Evolutionary conservation across 2,329 filamentous ascomycete species (phyloP).

Genomic region (Cryphonectria radicalis): DNA sequence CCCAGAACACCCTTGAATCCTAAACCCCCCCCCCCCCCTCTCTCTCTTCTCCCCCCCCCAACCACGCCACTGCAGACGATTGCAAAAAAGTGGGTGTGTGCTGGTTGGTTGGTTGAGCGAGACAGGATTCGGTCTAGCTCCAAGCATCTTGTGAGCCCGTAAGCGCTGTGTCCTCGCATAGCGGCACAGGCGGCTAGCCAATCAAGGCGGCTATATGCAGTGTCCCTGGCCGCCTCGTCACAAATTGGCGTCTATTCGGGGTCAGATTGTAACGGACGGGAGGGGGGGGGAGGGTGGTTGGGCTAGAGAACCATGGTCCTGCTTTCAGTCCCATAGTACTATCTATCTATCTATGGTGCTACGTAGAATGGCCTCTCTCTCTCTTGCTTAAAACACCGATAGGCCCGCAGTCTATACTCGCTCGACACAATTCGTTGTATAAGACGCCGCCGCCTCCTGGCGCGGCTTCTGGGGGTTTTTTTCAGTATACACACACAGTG

Average conservation of each 20-base stretch:
- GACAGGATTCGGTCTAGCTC: conserved; percentile 10
- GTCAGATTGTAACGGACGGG: not conserved
- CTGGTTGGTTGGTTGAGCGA: not conserved
- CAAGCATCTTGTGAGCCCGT: conserved; percentile 20
- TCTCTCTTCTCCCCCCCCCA: no score
- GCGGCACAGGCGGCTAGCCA: conserved; percentile 23
- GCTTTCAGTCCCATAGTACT: not conserved
- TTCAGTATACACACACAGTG: not conserved
- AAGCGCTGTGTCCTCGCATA: conserved; percentile 26
- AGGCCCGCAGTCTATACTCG: not conserved
- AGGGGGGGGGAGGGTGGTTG: no score
- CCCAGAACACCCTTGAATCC: not conserved
- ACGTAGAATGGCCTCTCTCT: conserved; percentile 5
- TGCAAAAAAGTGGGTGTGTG: no score
- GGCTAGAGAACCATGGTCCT: not conserved
- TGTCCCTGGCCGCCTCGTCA: conserved; percentile 23
- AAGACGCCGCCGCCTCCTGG: not conserved
- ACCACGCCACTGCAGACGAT: conserved; percentile 7
- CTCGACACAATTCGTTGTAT: not conserved
- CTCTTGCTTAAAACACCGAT: not conserved
- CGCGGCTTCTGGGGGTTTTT: not conserved
- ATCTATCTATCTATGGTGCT: no score
- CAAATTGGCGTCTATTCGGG: conserved; percentile 24
- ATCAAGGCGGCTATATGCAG: conserved; percentile 26
- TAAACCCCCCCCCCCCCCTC: no score